Conservation (phyloP, 805 yeast species). For the Maudiozyma turicensis region DNA sequence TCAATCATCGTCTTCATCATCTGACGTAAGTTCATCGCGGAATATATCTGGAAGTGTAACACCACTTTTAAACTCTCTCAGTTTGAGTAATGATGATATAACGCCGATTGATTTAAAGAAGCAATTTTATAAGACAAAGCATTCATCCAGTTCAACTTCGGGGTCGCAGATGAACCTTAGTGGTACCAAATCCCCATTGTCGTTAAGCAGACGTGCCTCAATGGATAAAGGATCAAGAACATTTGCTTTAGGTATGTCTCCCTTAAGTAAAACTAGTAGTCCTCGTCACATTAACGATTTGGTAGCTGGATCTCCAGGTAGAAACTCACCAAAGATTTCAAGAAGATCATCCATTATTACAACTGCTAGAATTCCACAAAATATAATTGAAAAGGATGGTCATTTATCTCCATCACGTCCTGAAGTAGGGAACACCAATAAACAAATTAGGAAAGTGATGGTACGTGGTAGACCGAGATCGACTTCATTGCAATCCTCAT, state of each 20-base stretch:
- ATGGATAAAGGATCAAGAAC: slow-evolving; percentile 5
- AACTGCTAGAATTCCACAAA: not conserved
- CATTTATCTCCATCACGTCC: not conserved
- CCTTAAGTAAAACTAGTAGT: slow-evolving; percentile 4
- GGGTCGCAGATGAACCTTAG: slow-evolving; percentile 1
- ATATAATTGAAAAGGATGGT: not conserved
- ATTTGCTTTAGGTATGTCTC: not conserved
- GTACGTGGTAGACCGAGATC: slow-evolving; percentile 22
- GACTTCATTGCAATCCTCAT: slow-evolving; percentile 25
- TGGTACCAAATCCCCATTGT: slow-evolving; percentile 9
- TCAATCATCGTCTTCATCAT: not conserved
- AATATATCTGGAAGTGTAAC: not conserved
- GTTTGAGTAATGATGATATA: slow-evolving; percentile 2
- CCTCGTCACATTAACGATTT: not conserved
- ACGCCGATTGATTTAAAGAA: slow-evolving; percentile 1
- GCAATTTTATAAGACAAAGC: not conserved
- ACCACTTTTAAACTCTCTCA: slow-evolving; percentile 2
- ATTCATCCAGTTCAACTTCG: slow-evolving; percentile 3
- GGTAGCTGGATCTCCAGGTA: not conserved
- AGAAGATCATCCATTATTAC: slow-evolving; percentile 6
- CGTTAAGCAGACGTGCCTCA: slow-evolving; percentile 16
- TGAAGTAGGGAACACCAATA: not conserved
- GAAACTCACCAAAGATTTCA: slow-evolving; percentile 8
- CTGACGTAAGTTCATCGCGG: not conserved
- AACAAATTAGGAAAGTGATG: not conserved